A percentile compares a stretch with the other conserved stretches of the same genome.
Evolutionary conservation across 2,329 filamentous ascomycete genomes (phyloP).

Genomic region (Ustulina deusta): DNA sequence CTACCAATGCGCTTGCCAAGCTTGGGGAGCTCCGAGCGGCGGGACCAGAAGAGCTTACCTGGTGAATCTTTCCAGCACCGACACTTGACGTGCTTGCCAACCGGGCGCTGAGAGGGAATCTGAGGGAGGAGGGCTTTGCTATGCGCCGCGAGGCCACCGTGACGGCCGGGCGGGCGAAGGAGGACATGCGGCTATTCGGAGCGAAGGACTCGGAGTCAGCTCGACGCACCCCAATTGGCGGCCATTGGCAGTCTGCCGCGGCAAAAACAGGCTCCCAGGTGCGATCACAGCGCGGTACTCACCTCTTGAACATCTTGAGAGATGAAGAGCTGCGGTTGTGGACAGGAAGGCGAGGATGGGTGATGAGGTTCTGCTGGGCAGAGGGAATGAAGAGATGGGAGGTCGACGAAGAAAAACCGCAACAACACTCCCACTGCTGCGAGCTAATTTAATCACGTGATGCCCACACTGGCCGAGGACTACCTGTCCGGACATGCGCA

Average conservation of each 20-base stretch:
- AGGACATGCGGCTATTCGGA: slow-evolving; percentile 71
- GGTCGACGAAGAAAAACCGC: slow-evolving; percentile 45
- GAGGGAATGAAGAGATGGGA: slow-evolving; percentile 46
- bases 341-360: slow-evolving; percentile 68
- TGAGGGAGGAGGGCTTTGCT: slow-evolving; percentile 67
- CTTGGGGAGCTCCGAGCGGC: slow-evolving; percentile 38
- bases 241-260: slow-evolving; percentile 58
- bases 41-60: slow-evolving; percentile 60
- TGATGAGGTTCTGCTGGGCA: slow-evolving; percentile 55
- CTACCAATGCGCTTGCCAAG: slow-evolving; percentile 52
- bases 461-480: slow-evolving; percentile 21
- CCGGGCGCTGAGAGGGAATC: slow-evolving; percentile 67
- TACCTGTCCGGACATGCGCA: slow-evolving; percentile 24
- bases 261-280: slow-evolving; percentile 47
- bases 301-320: slow-evolving; percentile 87
- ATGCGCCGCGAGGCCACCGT: slow-evolving; percentile 68
- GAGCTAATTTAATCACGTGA: slow-evolving; percentile 44
- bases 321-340: slow-evolving; percentile 74
- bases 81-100: slow-evolving; percentile 70
- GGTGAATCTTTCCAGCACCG: slow-evolving; percentile 76
- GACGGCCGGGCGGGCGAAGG: slow-evolving; percentile 70
- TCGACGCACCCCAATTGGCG: slow-evolving; percentile 66
- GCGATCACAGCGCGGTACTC: slow-evolving; percentile 57
- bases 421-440: slow-evolving; percentile 38
- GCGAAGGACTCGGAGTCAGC: slow-evolving; percentile 55